These are phyloP conservation scores for Hanseniaspora guilliermondii DNA, from an alignment of 805 yeast species.

Conservation along the genomic window DNA sequence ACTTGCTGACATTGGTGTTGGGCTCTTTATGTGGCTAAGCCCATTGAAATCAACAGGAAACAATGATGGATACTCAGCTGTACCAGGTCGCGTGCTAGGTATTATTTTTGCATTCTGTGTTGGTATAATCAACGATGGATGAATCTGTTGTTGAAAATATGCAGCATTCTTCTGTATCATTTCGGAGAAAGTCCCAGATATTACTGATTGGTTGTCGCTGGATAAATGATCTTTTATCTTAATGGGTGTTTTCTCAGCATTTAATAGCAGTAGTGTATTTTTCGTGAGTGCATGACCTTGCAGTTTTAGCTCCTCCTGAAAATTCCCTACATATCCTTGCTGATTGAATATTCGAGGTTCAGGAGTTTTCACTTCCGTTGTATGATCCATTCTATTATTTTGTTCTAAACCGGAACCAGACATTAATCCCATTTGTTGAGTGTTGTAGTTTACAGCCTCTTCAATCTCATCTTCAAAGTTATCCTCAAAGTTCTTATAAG, in stretches of 20 bases:
- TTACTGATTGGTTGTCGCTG: neutral
- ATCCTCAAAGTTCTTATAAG: constrained; percentile 23
- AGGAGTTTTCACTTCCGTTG: neutral
- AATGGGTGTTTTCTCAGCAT: neutral
- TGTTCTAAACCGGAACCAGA: no score
- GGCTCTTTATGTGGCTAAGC: neutral
- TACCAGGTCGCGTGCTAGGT: neutral
- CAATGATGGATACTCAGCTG: neutral
- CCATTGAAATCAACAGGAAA: neutral
- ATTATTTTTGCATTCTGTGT: neutral
- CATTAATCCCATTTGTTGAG: neutral
- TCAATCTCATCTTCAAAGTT: constrained; percentile 6
- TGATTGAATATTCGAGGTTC: neutral
- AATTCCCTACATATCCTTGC: neutral
- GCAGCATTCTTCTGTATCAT: neutral
- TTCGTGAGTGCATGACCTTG: neutral
- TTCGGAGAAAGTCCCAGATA: neutral
- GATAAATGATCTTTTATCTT: neutral
- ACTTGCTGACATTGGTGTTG: neutral
- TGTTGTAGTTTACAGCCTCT: neutral
- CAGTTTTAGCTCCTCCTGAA: neutral
- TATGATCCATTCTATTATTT: neutral
- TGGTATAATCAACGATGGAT: neutral
- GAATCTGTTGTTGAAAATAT: neutral
- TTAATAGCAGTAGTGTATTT: neutral